Conservation (phyloP, 768 basidiomycete genomes). For the Lactifluus piperatus region DNA sequence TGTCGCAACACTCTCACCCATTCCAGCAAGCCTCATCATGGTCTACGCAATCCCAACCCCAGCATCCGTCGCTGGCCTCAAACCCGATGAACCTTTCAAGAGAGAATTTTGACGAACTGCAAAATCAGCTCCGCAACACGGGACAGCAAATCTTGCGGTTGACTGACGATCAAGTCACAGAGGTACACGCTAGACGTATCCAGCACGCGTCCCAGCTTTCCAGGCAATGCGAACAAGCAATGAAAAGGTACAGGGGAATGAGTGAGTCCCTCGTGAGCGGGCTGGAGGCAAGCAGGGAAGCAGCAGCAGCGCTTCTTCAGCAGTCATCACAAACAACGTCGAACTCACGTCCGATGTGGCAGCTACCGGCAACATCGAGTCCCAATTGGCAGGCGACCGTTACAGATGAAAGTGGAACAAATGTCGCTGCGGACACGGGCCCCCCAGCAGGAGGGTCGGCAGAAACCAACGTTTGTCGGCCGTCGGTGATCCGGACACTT, state of each 20-base stretch:
- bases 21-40: too few relatives aligned
- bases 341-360: too few relatives aligned
- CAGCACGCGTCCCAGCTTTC: neutral
- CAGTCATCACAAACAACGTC: neutral
- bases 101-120: neutral
- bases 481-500: neutral
- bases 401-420: too few relatives aligned
- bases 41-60: neutral
- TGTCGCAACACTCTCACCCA: too few relatives aligned
- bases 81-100: neutral
- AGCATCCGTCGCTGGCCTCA: neutral
- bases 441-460: too few relatives aligned
- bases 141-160: neutral
- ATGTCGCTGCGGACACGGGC: too few relatives aligned
- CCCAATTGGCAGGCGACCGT: too few relatives aligned
- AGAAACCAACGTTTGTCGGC: neutral
- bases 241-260: neutral
- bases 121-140: neutral
- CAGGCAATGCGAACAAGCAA: neutral
- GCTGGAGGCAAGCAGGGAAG: neutral
- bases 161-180: neutral
- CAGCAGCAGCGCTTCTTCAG: neutral
- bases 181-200: neutral
- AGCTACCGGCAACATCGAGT: too few relatives aligned
- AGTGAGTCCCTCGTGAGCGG: neutral